Percentiles rank a stretch among this genome's conserved stretches.
These are phyloP conservation scores for Penicillium sp. DNA, from an alignment of 2,329 filamentous ascomycete genomes.

Conservation along the genomic window DNA sequence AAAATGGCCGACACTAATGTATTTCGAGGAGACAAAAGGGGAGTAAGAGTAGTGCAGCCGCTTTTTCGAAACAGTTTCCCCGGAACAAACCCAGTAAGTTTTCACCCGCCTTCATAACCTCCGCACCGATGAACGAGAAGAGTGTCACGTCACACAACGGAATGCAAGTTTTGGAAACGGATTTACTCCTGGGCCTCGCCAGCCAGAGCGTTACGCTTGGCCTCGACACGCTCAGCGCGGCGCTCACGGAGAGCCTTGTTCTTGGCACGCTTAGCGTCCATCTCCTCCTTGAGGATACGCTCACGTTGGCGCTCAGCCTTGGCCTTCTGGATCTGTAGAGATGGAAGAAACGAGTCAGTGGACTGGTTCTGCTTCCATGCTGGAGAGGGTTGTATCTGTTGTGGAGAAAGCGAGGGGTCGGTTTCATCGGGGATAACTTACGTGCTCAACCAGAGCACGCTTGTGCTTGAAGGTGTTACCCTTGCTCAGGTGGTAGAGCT, in stretches of 20 bases:
- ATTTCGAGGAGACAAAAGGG: slow-evolving; percentile 19
- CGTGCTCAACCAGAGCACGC: slow-evolving; percentile 99
- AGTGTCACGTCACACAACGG: slow-evolving; percentile 31
- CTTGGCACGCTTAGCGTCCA: slow-evolving; percentile 99
- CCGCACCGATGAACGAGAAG: slow-evolving; percentile 39
- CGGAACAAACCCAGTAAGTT: slow-evolving; percentile 31
- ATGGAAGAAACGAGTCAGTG: slow-evolving; percentile 29
- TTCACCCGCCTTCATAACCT: slow-evolving; percentile 35
- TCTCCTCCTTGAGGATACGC: slow-evolving; percentile 95
- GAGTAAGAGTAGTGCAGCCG: slow-evolving; percentile 33
- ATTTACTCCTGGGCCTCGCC: slow-evolving; percentile 64
- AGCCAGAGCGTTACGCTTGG: slow-evolving; percentile 86
- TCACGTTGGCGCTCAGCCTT: slow-evolving; percentile 99
- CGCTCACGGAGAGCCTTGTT: slow-evolving; percentile 99
- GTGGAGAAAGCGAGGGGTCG: background rate
- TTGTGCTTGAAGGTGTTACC: slow-evolving; percentile 99
- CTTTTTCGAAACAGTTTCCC: slow-evolving; percentile 31
- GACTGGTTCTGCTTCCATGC: background rate
- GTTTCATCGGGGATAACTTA: slow-evolving; percentile 57
- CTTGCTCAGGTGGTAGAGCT: slow-evolving; percentile 99
- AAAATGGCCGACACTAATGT: slow-evolving; percentile 25
- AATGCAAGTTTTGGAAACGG: slow-evolving; percentile 26
- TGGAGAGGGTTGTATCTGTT: background rate
- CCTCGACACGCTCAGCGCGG: slow-evolving; percentile 86
- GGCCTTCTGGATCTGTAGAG: slow-evolving; percentile 91